These are phyloP conservation scores for Plasmodium ovale DNA, from an alignment of 169 alveolate genomes.

Conservation along the genomic window DNA sequence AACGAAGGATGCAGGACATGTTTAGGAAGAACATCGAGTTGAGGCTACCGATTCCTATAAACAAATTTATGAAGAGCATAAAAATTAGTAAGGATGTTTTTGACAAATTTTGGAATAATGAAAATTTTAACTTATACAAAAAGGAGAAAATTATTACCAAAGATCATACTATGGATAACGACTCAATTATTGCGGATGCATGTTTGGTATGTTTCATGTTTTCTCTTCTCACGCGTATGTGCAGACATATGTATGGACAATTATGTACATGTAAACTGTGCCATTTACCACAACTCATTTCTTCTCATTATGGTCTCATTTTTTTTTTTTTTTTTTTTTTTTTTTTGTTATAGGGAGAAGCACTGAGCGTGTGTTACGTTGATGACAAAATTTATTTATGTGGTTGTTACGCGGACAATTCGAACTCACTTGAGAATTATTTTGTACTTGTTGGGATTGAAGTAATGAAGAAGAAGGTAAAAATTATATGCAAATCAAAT, in stretches of 20 bases:
- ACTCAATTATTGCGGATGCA: not conserved
- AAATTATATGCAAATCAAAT: slow-evolving; percentile 53
- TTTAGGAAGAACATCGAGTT: slow-evolving; percentile 52
- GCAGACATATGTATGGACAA: not conserved
- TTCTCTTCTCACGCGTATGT: too few species aligned
- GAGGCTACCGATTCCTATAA: slow-evolving; percentile 54
- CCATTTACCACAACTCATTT: not conserved
- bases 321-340: not conserved
- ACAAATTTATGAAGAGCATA: slow-evolving; percentile 52
- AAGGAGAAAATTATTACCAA: slow-evolving; percentile 48
- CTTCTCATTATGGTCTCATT: not conserved
- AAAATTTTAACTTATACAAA: slow-evolving; percentile 52
- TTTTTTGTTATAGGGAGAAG: slow-evolving; percentile 26
- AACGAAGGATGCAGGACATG: slow-evolving; percentile 64
- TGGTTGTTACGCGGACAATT: slow-evolving; percentile 51
- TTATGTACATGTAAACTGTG: not conserved
- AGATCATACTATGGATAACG: slow-evolving; percentile 21
- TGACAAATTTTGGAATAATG: slow-evolving; percentile 59
- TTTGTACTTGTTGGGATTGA: slow-evolving; percentile 65
- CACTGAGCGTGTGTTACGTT: slow-evolving; percentile 26
- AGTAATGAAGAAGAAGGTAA: slow-evolving; percentile 22
- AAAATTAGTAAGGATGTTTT: slow-evolving; percentile 47
- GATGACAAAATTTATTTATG: slow-evolving; percentile 48
- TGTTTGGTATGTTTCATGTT: slow-evolving; percentile 37
- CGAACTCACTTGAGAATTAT: slow-evolving; percentile 40